Evolutionary conservation across 805 yeast genomes (phyloP), one percentile per base, ranked within the genome.

Genomic region (Lipomyces starkeyi): DNA sequence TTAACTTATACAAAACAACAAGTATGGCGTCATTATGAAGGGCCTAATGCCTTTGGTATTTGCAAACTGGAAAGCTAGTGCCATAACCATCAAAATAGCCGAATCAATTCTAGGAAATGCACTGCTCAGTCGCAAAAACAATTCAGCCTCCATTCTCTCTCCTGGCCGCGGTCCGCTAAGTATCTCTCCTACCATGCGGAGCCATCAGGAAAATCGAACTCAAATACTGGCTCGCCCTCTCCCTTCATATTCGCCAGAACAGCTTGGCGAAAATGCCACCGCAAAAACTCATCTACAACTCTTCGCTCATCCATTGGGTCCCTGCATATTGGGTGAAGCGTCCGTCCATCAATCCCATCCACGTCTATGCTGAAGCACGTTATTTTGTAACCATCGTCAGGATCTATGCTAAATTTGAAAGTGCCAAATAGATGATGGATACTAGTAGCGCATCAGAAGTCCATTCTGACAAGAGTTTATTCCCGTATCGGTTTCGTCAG

Each of bases 381-480:
- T 53, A 53, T 53, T 14, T 53, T 53, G 29, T 53, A 53, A 8
- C 20, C 32, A 53, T 53, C 56, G 7, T 53, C 56, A 3, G 14
- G 29, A 20, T 53, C 29, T 17, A 53, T 27, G 8, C 27, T 9
- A 22, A 53, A 22, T 7, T 22, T 53, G n/a, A 9, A 53, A 8
- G 27, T 5, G 56, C 20, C 56, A 8, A 53, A 22, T 8, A 2
- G 29, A 7, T 20, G 1, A 13, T 53, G 56, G 17, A 22, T 8
- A 13, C 1, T 14, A 6, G 32, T n/a, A 20, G 32, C 32, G 27
- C 56, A 53, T 20, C 11, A 53, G 56, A 20, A 53, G 56, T 20
- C 56, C 29, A 53, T 53, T 53, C 29, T 53, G 56, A 53, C 56
- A 53, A 22, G 56, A 53, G 56, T 53, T 53, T 20, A 53, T 53